Percentiles rank a stretch among this genome's conserved stretches.
Evolutionary conservation across 192 early-diverging fungal genomes (phyloP).

Genomic region (Coemansia sp.): DNA sequence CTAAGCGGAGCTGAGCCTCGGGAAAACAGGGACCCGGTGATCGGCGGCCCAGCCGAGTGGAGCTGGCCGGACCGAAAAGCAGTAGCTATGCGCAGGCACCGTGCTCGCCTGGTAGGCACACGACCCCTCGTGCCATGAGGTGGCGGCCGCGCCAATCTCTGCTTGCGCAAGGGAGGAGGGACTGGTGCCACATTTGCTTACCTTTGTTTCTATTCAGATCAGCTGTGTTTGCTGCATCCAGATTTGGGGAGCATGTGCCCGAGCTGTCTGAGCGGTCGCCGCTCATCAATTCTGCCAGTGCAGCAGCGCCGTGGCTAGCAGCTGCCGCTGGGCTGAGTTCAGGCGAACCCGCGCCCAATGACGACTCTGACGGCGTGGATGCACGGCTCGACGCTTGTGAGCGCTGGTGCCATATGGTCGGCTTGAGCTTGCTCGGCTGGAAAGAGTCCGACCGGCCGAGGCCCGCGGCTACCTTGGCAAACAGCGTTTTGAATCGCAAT

Average conservation of each 20-base stretch:
- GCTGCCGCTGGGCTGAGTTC: constrained; percentile 6
- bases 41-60: too few relatives aligned
- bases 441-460: constrained; percentile 37
- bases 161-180: too few relatives aligned
- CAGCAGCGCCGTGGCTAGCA: background rate
- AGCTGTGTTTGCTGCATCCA: constrained; percentile 11
- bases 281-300: background rate
- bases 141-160: too few relatives aligned
- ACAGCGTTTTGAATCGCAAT: constrained; percentile 27
- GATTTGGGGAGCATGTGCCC: constrained; percentile 9
- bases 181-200: too few relatives aligned
- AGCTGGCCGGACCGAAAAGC: too few relatives aligned
- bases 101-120: too few relatives aligned
- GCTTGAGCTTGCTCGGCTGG: constrained; percentile 33
- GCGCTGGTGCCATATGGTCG: constrained; percentile 32
- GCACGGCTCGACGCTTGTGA: constrained; percentile 34
- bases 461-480: constrained; percentile 43
- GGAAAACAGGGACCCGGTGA: too few relatives aligned
- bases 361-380: constrained; percentile 21
- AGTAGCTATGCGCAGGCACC: too few relatives aligned
- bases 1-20: too few relatives aligned
- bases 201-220: constrained; percentile 4
- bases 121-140: too few relatives aligned
- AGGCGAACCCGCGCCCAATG: constrained; percentile 5
- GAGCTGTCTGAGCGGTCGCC: too few relatives aligned